A percentile compares a stretch with the other conserved stretches of the same genome.
Evolutionary conservation across 1,139 yeast genomes (phyloP).

Genomic region (Lodderomyces elongisporus): DNA sequence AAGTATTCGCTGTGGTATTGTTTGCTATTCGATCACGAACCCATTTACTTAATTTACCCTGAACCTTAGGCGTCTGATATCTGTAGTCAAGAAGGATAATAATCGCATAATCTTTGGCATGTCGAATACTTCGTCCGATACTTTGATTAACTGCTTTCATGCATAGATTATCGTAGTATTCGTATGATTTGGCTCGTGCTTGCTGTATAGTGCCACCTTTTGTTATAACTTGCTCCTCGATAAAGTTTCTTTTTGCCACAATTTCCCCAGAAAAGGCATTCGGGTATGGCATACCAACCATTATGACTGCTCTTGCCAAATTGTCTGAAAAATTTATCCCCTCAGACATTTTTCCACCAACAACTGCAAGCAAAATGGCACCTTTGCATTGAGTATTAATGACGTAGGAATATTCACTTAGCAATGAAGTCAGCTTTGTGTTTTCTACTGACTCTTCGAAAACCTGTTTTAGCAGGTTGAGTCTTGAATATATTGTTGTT

Average conservation of each 20-base stretch:
- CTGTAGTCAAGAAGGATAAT: conserved; percentile 70
- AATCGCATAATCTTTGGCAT: conserved; percentile 72
- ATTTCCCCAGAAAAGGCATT: conserved; percentile 81
- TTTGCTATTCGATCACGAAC: conserved; percentile 40
- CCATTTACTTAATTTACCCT: conserved; percentile 73
- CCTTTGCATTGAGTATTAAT: conserved; percentile 35
- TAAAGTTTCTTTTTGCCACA: conserved; percentile 63
- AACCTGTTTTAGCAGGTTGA: conserved; percentile 38
- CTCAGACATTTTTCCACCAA: conserved; percentile 91
- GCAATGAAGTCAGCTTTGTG: no score
- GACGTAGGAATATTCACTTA: conserved; percentile 46
- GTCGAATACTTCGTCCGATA: conserved; percentile 89
- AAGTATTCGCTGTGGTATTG: not conserved
- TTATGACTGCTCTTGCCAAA: conserved; percentile 78
- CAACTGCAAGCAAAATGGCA: conserved; percentile 75
- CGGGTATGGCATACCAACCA: conserved; percentile 91
- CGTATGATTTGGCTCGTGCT: conserved; percentile 47
- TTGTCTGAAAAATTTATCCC: conserved; percentile 90
- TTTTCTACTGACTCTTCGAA: conserved; percentile 57
- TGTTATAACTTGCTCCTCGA: conserved; percentile 43
- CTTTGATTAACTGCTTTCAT: conserved; percentile 93
- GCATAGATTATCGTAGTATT: conserved; percentile 78
- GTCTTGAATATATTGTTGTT: conserved; percentile 22
- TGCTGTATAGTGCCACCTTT: conserved; percentile 37
- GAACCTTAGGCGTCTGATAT: conserved; percentile 46